Percentiles rank a stretch among this genome's conserved stretches.
phyloP scores from a whole-genome alignment of 257 asterid species.

The Fraxinus pennsylvanica region DNA sequence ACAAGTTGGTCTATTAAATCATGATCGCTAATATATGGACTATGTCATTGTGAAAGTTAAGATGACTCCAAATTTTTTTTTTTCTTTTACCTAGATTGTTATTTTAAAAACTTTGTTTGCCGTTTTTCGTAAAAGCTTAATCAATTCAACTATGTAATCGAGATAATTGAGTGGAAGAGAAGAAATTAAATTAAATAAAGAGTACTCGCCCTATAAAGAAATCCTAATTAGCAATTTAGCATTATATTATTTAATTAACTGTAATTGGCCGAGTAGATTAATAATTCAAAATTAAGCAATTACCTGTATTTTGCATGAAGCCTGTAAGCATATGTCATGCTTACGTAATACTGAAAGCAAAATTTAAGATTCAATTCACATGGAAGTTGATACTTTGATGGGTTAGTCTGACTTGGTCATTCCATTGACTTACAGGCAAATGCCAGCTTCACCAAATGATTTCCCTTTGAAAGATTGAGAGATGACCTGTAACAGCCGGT shows the following conservation, averaged over 20 bases:
- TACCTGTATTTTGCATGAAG: constrained; percentile 1
- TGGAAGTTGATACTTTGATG: neutral
- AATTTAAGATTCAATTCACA: constrained; percentile 16
- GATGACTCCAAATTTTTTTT: too few relatives aligned
- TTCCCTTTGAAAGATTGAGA: neutral
- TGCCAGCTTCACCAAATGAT: neutral
- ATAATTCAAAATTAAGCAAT: neutral
- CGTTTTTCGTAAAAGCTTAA: too few relatives aligned
- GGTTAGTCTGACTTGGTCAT: neutral
- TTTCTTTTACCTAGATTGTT: too few relatives aligned
- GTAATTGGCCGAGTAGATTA: neutral
- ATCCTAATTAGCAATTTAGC: neutral
- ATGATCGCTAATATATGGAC: too few relatives aligned
- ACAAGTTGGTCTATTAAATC: too few relatives aligned
- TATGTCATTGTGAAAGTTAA: too few relatives aligned
- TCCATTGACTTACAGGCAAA: neutral
- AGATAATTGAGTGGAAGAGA: too few relatives aligned
- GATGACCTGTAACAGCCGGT: constrained; percentile 8
- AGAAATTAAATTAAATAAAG: neutral
- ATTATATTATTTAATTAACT: neutral
- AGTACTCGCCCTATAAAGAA: neutral
- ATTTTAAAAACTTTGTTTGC: too few relatives aligned
- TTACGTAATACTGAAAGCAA: constrained; percentile 21
- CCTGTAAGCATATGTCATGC: neutral
- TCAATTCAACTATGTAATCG: too few relatives aligned